Conservation (phyloP, 805 yeast species). For the Starmerella bombi region DNA sequence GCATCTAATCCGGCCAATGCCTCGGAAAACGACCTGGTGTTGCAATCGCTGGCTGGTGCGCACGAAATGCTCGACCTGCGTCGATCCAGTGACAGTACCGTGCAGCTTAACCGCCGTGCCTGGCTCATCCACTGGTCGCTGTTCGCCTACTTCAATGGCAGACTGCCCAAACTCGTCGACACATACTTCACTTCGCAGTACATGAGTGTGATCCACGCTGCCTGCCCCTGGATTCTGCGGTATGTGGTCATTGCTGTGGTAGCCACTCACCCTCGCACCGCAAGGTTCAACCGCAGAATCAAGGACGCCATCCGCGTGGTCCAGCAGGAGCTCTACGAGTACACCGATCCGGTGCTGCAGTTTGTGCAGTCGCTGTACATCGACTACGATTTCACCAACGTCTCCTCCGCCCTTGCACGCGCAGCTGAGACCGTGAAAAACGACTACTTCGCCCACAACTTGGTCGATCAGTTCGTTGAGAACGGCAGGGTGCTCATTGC, state of each 20-base stretch:
- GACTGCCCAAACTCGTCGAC: slow-evolving; percentile 40
- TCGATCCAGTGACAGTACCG: slow-evolving; percentile 39
- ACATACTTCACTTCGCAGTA: slow-evolving; percentile 46
- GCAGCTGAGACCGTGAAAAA: slow-evolving; percentile 37
- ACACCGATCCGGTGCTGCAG: slow-evolving; percentile 48
- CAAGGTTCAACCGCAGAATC: slow-evolving; percentile 37
- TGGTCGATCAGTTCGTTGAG: slow-evolving; percentile 33
- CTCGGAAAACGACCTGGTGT: slow-evolving; percentile 36
- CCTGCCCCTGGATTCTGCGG: slow-evolving; percentile 59
- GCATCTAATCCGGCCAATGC: neutral
- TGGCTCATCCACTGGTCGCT: slow-evolving; percentile 62
- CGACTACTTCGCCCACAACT: slow-evolving; percentile 43
- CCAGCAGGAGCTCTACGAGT: slow-evolving; percentile 51
- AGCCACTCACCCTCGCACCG: slow-evolving; percentile 16
- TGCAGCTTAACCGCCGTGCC: slow-evolving; percentile 48
- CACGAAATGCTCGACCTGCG: slow-evolving; percentile 48
- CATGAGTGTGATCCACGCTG: slow-evolving; percentile 53
- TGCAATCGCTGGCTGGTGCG: slow-evolving; percentile 40
- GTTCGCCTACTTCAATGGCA: slow-evolving; percentile 48
- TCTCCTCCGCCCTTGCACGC: slow-evolving; percentile 37
- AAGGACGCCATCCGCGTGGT: slow-evolving; percentile 47
- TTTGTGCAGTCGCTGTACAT: slow-evolving; percentile 43
- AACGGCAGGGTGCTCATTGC: slow-evolving; percentile 40
- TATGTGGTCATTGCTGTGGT: slow-evolving; percentile 50
- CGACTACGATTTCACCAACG: slow-evolving; percentile 45